Conservation (phyloP, 2,329 filamentous ascomycete species). For the Madurella fahalii region DNA sequence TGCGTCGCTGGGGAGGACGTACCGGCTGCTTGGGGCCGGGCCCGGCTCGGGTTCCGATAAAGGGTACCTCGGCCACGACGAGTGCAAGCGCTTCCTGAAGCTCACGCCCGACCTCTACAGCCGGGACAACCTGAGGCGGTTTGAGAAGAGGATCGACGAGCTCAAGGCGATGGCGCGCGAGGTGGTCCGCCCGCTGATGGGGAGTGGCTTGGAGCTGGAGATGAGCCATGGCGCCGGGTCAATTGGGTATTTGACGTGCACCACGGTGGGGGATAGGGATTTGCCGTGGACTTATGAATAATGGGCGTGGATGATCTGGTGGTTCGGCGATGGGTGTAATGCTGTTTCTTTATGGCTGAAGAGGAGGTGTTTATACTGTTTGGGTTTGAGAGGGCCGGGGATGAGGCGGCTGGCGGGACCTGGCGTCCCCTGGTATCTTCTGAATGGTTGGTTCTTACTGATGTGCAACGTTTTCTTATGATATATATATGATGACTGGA, state of each 20-base stretch:
- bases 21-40: slow-evolving; percentile 66
- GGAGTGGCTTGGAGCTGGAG: slow-evolving; percentile 79
- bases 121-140: slow-evolving; percentile 77
- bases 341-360: neutral
- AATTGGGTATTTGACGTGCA: slow-evolving; percentile 50
- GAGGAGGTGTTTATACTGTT: neutral
- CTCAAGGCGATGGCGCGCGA: slow-evolving; percentile 80
- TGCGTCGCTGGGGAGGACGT: slow-evolving; percentile 65
- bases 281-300: slow-evolving; percentile 46
- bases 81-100: slow-evolving; percentile 87
- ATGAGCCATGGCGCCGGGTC: slow-evolving; percentile 41
- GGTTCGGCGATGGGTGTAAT: neutral
- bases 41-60: slow-evolving; percentile 1
- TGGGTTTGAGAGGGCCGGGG: neutral
- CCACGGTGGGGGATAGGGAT: slow-evolving; percentile 45
- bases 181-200: slow-evolving; percentile 78
- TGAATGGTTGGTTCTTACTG: neutral
- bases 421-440: slow-evolving; percentile 5
- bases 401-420: neutral
- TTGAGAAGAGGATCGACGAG: slow-evolving; percentile 85
- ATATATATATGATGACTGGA: slow-evolving; percentile 18
- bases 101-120: slow-evolving; percentile 77
- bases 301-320: neutral
- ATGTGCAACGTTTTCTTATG: slow-evolving; percentile 5
- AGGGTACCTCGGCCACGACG: slow-evolving; percentile 75